Evolutionary conservation across 306 rosid species (phyloP).

Genomic region (Gillenia trifoliata): DNA sequence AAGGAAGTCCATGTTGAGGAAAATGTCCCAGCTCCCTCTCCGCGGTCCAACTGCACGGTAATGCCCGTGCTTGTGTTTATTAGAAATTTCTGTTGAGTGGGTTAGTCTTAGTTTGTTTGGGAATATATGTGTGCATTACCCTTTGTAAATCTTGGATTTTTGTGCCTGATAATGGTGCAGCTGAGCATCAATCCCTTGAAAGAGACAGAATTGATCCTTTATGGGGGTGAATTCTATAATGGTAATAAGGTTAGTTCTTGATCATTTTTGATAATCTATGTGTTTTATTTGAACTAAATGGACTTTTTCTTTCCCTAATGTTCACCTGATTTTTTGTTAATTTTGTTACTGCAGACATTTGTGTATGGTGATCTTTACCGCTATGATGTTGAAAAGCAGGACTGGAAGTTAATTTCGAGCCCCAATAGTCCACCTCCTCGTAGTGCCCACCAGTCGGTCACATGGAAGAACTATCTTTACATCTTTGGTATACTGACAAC

Average conservation of each 20-base stretch:
- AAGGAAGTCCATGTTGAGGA: conserved; percentile 88
- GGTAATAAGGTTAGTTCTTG: conserved; percentile 69
- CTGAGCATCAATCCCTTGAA: conserved; percentile 84
- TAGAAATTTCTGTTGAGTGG: background rate
- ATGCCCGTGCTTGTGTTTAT: conserved; percentile 4
- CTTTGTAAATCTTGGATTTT: background rate
- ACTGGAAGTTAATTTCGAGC: conserved; percentile 85
- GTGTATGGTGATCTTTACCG: conserved; percentile 87
- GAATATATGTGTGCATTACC: background rate
- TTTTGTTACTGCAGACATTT: conserved; percentile 58
- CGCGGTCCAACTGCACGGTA: conserved; percentile 87
- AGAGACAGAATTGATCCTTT: conserved; percentile 80
- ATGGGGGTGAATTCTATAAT: conserved; percentile 96
- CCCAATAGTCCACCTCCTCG: conserved; percentile 99
- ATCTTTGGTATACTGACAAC: conserved; percentile 53
- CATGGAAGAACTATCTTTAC: conserved; percentile 92
- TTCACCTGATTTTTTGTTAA: background rate
- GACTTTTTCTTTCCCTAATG: background rate
- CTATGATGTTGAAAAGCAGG: conserved; percentile 82
- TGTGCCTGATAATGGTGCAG: conserved; percentile 33
- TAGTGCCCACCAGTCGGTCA: conserved; percentile 96
- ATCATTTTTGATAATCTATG: background rate
- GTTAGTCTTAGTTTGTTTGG: background rate
- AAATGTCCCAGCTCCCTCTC: conserved; percentile 93
- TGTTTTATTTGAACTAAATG: conserved; percentile 7